Percentiles rank a stretch among this genome's conserved stretches.
Conservation (phyloP, 176 grass and related monocot genomes). For the Carex kokanica region DNA sequence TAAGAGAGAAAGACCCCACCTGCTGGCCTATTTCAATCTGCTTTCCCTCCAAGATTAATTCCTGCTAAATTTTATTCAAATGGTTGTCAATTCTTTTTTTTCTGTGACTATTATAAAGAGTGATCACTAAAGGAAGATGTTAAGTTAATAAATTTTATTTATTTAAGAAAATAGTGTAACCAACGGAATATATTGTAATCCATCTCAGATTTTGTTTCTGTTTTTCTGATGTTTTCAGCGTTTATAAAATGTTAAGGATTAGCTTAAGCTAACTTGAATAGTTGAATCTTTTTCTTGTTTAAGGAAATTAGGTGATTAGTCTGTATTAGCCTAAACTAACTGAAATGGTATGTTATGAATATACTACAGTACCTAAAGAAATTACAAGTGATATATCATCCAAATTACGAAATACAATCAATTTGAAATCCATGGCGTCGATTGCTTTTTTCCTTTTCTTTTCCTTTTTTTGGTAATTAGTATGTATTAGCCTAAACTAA, state of each 20-base stretch:
- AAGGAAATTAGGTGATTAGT: not conserved
- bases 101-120: not conserved
- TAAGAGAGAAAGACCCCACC: not conserved
- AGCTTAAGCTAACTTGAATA: not conserved
- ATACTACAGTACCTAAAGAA: not conserved
- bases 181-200: not conserved
- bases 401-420: not conserved
- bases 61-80: not conserved
- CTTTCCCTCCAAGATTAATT: not conserved
- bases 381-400: not conserved
- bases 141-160: not conserved
- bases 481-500: too few species aligned
- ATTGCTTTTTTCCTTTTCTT: not conserved
- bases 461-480: too few species aligned
- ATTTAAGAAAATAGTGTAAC: not conserved
- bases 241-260: not conserved
- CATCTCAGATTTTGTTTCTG: not conserved
- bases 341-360: not conserved
- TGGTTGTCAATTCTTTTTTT: not conserved
- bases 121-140: not conserved
- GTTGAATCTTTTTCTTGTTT: not conserved
- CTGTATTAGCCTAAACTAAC: too few species aligned
- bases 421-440: not conserved
- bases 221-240: not conserved
- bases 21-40: not conserved